Conservation (phyloP, 345 rosid genomes). For the Pistacia vera region DNA sequence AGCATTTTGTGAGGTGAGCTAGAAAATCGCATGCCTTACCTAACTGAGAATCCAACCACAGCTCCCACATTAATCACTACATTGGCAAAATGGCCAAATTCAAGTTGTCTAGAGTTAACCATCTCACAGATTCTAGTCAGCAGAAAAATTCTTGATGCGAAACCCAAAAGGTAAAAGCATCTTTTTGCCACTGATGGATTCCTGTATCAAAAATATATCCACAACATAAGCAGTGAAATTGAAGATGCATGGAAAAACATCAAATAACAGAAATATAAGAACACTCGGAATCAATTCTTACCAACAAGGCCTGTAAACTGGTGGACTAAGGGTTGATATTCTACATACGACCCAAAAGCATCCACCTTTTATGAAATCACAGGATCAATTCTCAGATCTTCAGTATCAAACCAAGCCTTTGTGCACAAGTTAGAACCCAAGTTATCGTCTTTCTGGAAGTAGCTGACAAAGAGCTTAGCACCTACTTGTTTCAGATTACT, state of each 20-base stretch:
- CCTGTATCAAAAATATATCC: constrained; percentile 22
- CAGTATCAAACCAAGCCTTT: not conserved
- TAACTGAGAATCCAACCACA: not conserved
- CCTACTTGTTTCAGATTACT: constrained; percentile 12
- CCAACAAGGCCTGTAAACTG: constrained; percentile 26
- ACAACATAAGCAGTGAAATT: not conserved
- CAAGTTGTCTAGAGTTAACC: not conserved
- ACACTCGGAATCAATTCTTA: constrained; percentile 14
- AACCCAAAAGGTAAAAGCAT: not conserved
- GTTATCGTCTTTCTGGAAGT: not conserved
- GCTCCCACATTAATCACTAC: not conserved
- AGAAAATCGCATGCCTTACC: not conserved
- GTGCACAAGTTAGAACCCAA: constrained; percentile 4
- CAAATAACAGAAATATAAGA: not conserved
- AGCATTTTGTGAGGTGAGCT: not conserved
- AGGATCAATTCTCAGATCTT: constrained; percentile 11
- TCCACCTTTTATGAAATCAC: constrained; percentile 17
- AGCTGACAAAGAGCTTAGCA: not conserved
- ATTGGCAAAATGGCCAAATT: not conserved
- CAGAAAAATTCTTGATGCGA: not conserved
- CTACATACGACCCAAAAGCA: constrained; percentile 23
- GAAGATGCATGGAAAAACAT: not conserved
- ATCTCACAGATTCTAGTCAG: not conserved
- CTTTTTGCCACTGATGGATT: constrained; percentile 18
- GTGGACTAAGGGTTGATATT: constrained; percentile 23